These are phyloP conservation scores for Alternaria arborescens DNA, from an alignment of 2,329 filamentous ascomycete species.

Conservation along the genomic window DNA sequence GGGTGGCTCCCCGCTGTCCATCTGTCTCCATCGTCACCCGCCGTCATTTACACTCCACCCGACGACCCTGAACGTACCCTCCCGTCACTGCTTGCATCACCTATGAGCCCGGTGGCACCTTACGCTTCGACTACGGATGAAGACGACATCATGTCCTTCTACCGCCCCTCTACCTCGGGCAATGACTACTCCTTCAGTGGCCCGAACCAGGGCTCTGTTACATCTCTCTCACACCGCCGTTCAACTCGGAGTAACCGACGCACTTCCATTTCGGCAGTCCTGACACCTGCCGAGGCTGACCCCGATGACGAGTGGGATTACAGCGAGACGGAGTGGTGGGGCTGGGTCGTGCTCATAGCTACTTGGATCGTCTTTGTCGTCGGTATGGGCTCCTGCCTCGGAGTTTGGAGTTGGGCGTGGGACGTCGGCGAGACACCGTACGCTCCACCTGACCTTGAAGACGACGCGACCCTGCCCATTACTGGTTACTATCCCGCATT, in stretches of 20 bases:
- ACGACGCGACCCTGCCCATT: conserved; percentile 93
- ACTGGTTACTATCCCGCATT: conserved; percentile 96
- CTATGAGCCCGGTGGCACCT: conserved; percentile 63
- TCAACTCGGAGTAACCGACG: conserved; percentile 39
- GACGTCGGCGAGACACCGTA: conserved; percentile 96
- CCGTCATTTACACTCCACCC: conserved; percentile 7
- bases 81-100: conserved; percentile 48
- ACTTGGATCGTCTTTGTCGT: conserved; percentile 97
- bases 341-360: conserved; percentile 87
- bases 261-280: conserved; percentile 33
- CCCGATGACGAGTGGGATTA: conserved; percentile 79
- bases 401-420: conserved; percentile 99
- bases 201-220: conserved; percentile 26
- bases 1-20: conserved; percentile 33
- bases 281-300: conserved; percentile 35
- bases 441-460: conserved; percentile 91
- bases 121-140: conserved; percentile 83
- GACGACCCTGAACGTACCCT: conserved; percentile 33
- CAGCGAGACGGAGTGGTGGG: conserved; percentile 96
- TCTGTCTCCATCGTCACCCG: conserved; percentile 26
- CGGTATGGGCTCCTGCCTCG: conserved; percentile 94
- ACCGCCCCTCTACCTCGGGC: conserved; percentile 49
- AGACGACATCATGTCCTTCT: conserved; percentile 76
- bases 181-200: conserved; percentile 53
- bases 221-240: conserved; percentile 42